Evolutionary conservation across 202 grass and related monocot species (phyloP), one percentile per base, ranked within the genome.

Genomic region (Schoenoplectus tabernaemontani): DNA sequence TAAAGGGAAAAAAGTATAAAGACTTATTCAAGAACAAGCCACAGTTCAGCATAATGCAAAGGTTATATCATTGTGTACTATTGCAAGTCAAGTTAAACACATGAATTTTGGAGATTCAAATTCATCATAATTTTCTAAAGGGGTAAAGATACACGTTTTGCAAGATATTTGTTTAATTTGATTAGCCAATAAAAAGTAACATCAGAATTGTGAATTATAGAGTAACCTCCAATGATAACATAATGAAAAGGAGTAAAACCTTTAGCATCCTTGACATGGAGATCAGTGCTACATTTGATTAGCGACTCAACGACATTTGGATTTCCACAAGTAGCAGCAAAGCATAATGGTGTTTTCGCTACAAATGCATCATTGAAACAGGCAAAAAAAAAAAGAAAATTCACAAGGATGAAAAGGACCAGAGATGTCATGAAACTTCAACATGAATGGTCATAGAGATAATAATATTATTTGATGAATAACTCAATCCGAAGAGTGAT

Each of bases 221-320:
- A 76, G 28, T 57, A 78, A 77, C 74, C 74, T 59, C 56, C 51
- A 54, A 59, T 58, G 48, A 78, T 16, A 59, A 53, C 74, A 57
- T 53, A 1, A 57, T 78, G 74, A 15, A 78, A 53, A 78, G 74
- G 50, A 78, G 53, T 59, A 11, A 59, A 39, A 5, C 33, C 44
- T 22, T 78, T 59, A 24, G 16, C 30, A 78, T 78, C 74, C 59
- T 38, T 78, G 9, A 57, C 33, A 78, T 59, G 20, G 56, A 78
- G 74, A 78, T 59, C 33, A 57, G 74, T 53, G 6, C 53, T 53
- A 20, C 23, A 13, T 16, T 56, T 38, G 19, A 59, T 57, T 32
- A 78, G 50, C 38, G 28, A 59, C 32, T 77, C 32, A 11, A 59
- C n/a, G 7, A 33, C 13, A 22, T 41, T 78, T 36, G 17, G 6